A percentile compares a stretch with the other conserved stretches of the same genome.
These are phyloP conservation scores for Vanrija humicola DNA, from an alignment of 1,284 basidiomycete species.

Conservation along the genomic window DNA sequence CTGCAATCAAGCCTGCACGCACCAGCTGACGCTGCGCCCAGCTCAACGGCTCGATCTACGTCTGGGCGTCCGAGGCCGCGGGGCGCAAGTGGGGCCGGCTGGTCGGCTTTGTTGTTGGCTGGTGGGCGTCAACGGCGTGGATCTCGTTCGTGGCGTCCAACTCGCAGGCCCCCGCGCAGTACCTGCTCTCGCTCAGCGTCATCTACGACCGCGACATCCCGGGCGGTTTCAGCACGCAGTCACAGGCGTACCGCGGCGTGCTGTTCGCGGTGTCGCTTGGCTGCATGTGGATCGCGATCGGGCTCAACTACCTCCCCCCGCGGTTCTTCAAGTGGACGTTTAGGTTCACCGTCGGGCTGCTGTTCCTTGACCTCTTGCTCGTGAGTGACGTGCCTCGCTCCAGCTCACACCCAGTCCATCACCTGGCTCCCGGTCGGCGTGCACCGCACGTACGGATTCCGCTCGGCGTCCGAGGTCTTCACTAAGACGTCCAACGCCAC, in stretches of 20 bases:
- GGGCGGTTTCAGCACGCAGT: slow-evolving; percentile 63
- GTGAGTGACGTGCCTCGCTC: neutral
- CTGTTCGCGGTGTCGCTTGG: slow-evolving; percentile 66
- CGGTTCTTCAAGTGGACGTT: slow-evolving; percentile 64
- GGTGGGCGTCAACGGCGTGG: neutral
- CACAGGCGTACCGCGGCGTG: slow-evolving; percentile 73
- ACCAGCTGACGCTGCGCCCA: too few species aligned
- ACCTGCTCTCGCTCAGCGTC: slow-evolving; percentile 68
- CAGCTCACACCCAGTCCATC: slow-evolving; percentile 37
- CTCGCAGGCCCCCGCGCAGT: slow-evolving; percentile 71
- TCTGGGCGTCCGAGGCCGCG: slow-evolving; percentile 4
- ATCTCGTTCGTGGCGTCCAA: slow-evolving; percentile 2
- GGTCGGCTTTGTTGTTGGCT: slow-evolving; percentile 5
- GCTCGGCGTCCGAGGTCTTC: slow-evolving; percentile 51
- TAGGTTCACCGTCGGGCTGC: slow-evolving; percentile 62
- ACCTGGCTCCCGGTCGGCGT: slow-evolving; percentile 82
- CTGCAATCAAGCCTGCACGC: too few species aligned
- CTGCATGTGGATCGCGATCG: slow-evolving; percentile 47
- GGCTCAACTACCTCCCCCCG: slow-evolving; percentile 76
- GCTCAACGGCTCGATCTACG: slow-evolving; percentile 46
- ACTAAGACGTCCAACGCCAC: slow-evolving; percentile 64
- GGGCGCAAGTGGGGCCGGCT: neutral
- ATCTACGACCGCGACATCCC: slow-evolving; percentile 73
- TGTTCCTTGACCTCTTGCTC: slow-evolving; percentile 1
- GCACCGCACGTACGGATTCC: too few species aligned